Evolutionary conservation across 108 stramenopile genomes (phyloP).

Genomic region (Epithemia pelagica): DNA sequence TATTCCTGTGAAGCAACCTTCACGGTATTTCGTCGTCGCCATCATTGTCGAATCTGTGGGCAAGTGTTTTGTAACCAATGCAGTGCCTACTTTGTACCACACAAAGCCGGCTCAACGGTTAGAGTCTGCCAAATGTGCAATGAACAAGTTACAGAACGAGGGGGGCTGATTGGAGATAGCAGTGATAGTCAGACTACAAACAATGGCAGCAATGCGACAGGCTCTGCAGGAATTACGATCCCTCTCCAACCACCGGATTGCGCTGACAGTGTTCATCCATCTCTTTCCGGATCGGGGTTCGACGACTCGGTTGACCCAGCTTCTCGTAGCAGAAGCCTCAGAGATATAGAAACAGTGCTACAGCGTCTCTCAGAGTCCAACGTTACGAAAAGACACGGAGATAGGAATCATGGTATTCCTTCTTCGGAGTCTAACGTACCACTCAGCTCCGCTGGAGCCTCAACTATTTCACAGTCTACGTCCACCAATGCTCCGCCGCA

Average conservation of each 20-base stretch:
- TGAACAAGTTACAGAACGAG: conserved; percentile 55
- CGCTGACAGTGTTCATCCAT: neutral
- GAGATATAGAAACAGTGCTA: conserved; percentile 11
- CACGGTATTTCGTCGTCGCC: conserved; percentile 89
- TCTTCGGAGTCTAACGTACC: neutral
- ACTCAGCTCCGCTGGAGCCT: neutral
- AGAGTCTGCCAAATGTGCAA: conserved; percentile 73
- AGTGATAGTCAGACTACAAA: neutral
- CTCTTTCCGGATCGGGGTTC: neutral
- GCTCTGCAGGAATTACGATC: neutral
- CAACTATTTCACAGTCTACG: neutral
- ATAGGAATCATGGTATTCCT: neutral
- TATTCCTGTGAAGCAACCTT: conserved; percentile 90
- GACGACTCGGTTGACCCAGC: neutral
- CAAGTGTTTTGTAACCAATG: conserved; percentile 96
- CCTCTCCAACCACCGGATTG: neutral
- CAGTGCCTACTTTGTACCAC: conserved; percentile 78
- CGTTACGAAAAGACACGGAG: neutral
- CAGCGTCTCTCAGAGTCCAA: conserved; percentile 5
- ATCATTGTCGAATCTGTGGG: conserved; percentile 97
- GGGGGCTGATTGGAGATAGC: conserved; percentile 5
- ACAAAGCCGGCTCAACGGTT: conserved; percentile 30
- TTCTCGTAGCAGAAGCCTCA: neutral
- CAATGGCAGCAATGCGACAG: neutral
- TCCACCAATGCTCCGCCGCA: neutral